A percentile compares a stretch with the other conserved stretches of the same genome.
phyloP scores from a whole-genome alignment of 1,139 yeast species.

The Debaryomyces subglobosus region DNA sequence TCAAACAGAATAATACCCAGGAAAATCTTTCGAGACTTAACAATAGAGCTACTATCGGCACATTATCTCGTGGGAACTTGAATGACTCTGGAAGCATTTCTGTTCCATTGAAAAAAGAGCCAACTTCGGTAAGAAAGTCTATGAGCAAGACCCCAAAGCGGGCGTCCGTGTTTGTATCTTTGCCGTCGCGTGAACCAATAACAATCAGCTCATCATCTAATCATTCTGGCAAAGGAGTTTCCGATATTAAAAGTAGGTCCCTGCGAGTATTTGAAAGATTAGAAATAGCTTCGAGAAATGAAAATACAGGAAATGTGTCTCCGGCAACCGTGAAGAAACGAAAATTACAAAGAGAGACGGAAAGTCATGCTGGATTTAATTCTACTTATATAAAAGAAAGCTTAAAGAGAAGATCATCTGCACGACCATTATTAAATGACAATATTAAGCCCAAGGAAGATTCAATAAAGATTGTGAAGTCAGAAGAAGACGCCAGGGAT shows the following conservation, averaged over 20 bases:
- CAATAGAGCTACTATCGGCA: background rate
- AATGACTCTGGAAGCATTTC: background rate
- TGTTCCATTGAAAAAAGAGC: constrained; percentile 1
- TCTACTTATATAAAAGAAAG: constrained; percentile 9
- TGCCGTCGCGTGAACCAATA: constrained; percentile 47
- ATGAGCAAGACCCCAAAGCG: constrained; percentile 32
- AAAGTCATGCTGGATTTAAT: constrained; percentile 3
- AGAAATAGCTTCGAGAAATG: constrained; percentile 20
- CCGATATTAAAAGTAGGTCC: constrained; percentile 14
- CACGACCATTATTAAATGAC: constrained; percentile 5
- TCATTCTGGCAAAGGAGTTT: constrained; percentile 8
- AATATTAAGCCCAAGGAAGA: background rate
- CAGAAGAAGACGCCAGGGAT: background rate
- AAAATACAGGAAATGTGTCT: constrained; percentile 6
- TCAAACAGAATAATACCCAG: background rate
- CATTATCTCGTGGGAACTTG: background rate
- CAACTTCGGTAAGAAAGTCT: background rate
- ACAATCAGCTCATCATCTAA: constrained; percentile 25
- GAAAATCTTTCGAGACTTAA: background rate
- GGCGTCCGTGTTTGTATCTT: constrained; percentile 39
- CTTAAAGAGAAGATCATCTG: constrained; percentile 10
- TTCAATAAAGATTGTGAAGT: background rate
- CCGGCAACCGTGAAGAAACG: constrained; percentile 4
- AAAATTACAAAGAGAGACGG: constrained; percentile 2
- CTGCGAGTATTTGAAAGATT: constrained; percentile 22